A percentile compares a stretch with the other conserved stretches of the same genome.
Conservation (phyloP, 1,139 yeast species). For the Sugiyamaella neomexicana region DNA sequence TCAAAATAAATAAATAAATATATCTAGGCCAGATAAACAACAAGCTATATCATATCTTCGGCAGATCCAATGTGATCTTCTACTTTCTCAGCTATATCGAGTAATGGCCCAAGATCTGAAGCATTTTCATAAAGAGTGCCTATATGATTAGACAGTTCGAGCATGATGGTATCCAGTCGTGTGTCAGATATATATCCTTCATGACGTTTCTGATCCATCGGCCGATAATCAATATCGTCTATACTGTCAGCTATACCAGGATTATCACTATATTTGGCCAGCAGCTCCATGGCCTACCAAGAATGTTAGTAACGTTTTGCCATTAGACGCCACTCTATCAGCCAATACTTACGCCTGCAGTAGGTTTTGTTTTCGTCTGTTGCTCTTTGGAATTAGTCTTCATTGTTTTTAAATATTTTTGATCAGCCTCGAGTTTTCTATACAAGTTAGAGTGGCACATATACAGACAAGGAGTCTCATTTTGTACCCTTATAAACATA, state of each 20-base stretch:
- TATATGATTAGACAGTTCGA: background rate
- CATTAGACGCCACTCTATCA: background rate
- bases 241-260: constrained; percentile 1
- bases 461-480: background rate
- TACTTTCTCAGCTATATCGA: constrained; percentile 3
- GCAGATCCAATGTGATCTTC: constrained; percentile 4
- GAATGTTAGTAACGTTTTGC: background rate
- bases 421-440: constrained; percentile 20
- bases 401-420: constrained; percentile 15
- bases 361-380: background rate
- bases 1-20: constrained; percentile 4
- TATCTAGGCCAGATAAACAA: background rate
- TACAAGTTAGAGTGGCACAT: background rate
- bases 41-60: background rate
- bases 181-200: background rate
- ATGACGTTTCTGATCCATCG: background rate
- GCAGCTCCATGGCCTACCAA: constrained; percentile 3
- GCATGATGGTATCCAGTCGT: constrained; percentile 4
- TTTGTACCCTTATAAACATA: constrained; percentile 6
- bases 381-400: constrained; percentile 2
- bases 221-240: constrained; percentile 7
- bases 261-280: background rate
- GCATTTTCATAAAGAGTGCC: background rate
- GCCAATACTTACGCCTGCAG: constrained; percentile 4
- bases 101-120: background rate